phyloP scores from a whole-genome alignment of 495 filamentous ascomycete genomes.

The Aspergillus homomorphus region DNA sequence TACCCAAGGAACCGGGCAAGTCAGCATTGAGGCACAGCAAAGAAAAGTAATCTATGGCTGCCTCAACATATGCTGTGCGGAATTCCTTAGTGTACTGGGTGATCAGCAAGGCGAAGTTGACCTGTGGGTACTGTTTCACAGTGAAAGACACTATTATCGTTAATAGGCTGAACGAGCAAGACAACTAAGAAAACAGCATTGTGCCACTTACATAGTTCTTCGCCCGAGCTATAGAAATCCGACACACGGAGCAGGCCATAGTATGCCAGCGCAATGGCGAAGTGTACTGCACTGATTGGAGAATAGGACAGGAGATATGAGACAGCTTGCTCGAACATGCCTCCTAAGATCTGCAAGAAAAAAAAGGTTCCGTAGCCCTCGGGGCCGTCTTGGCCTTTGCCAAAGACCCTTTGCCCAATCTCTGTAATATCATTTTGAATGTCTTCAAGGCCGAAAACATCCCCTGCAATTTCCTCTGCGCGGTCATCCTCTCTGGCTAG shows the following conservation, averaged over 20 bases:
- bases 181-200: constrained; percentile 8
- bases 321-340: constrained; percentile 94
- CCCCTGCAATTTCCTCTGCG: constrained; percentile 76
- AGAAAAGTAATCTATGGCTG: constrained; percentile 89
- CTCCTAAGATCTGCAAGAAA: constrained; percentile 81
- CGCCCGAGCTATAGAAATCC: constrained; percentile 62
- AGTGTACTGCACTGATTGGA: constrained; percentile 90
- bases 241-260: constrained; percentile 89
- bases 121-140: constrained; percentile 76
- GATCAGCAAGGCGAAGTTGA: constrained; percentile 91
- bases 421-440: constrained; percentile 79
- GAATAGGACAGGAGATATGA: constrained; percentile 84
- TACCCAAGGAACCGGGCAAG: constrained; percentile 67
- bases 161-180: constrained; percentile 24
- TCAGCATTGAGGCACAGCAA: constrained; percentile 92
- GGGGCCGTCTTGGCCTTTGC: constrained; percentile 63
- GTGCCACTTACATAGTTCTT: constrained; percentile 63
- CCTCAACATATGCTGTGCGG: constrained; percentile 78
- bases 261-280: constrained; percentile 83
- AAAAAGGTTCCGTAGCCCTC: constrained; percentile 88
- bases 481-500: constrained; percentile 85
- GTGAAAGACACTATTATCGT: constrained; percentile 56
- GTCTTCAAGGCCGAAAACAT: constrained; percentile 84
- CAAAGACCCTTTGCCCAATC: constrained; percentile 86
- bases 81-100: constrained; percentile 96